Evolutionary conservation across 2,329 filamentous ascomycete genomes (phyloP).

Genomic region (Aureobasidium sp.): DNA sequence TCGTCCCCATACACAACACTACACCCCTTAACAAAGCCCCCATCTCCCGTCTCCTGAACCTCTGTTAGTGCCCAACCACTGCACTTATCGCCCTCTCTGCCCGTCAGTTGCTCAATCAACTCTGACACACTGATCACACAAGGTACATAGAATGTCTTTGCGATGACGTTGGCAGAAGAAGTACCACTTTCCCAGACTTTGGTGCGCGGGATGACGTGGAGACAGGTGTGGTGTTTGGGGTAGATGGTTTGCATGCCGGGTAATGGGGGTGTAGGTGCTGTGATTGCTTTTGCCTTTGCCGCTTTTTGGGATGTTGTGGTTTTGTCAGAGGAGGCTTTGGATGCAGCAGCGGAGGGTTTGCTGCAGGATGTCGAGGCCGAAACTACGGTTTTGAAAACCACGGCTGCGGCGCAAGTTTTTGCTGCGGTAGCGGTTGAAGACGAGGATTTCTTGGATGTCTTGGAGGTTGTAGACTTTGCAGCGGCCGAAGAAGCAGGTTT

Average conservation of each 20-base stretch:
- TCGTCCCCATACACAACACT: slow-evolving; percentile 25
- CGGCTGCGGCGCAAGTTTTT: background rate
- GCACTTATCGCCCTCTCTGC: slow-evolving; percentile 18
- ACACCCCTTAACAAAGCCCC: slow-evolving; percentile 27
- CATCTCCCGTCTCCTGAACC: slow-evolving; percentile 27
- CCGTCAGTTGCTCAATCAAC: slow-evolving; percentile 28
- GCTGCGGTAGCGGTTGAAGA: background rate
- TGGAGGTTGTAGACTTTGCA: background rate
- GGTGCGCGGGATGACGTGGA: slow-evolving; percentile 26
- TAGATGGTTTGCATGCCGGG: slow-evolving; percentile 26
- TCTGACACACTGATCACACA: slow-evolving; percentile 22
- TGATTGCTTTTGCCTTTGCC: background rate
- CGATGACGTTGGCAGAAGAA: slow-evolving; percentile 19
- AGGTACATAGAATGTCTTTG: slow-evolving; percentile 28
- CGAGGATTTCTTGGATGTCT: background rate
- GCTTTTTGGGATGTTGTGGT: background rate
- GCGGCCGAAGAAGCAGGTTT: background rate
- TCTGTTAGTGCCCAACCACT: slow-evolving; percentile 29
- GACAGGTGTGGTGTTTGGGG: slow-evolving; percentile 23
- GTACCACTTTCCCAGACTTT: slow-evolving; percentile 22
- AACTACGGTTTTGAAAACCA: background rate
- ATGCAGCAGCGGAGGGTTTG: background rate
- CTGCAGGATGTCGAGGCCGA: background rate
- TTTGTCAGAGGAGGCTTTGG: slow-evolving; percentile 11
- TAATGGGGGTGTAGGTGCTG: slow-evolving; percentile 10